Percentiles rank a stretch among this genome's conserved stretches.
Conservation (phyloP, 1,284 basidiomycete species). For the Acaromyces ingoldii region DNA sequence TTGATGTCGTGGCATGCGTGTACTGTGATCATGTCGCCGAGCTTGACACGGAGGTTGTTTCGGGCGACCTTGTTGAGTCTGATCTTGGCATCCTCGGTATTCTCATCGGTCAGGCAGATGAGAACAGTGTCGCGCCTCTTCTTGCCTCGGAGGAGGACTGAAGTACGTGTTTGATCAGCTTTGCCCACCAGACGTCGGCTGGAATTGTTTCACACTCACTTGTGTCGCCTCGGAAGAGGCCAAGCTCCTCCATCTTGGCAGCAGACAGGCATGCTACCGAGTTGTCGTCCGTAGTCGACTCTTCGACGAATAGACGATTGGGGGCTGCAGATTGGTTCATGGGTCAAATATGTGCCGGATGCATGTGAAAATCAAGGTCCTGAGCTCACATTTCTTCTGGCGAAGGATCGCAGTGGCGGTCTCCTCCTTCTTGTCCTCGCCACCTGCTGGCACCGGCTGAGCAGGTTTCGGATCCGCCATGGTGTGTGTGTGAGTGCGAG, state of each 20-base stretch:
- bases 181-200: too few species aligned
- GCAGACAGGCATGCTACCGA: conserved; percentile 89
- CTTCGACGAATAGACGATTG: conserved; percentile 50
- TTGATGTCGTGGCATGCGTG: conserved; percentile 97
- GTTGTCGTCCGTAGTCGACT: conserved; percentile 51
- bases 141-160: conserved; percentile 62
- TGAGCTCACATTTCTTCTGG: conserved; percentile 38
- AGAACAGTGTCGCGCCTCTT: conserved; percentile 85
- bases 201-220: conserved; percentile 10
- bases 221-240: conserved; percentile 87
- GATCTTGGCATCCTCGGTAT: conserved; percentile 94
- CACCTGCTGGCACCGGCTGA: conserved; percentile 10
- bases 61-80: conserved; percentile 98
- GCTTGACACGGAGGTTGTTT: conserved; percentile 95
- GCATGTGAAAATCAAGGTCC: neutral
- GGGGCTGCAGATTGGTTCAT: conserved; percentile 17
- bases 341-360: neutral
- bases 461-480: conserved; percentile 30
- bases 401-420: conserved; percentile 48
- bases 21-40: conserved; percentile 91
- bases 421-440: conserved; percentile 39
- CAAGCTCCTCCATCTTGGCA: conserved; percentile 89
- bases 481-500: conserved; percentile 3
- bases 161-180: too few species aligned
- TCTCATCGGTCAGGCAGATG: conserved; percentile 89